These are phyloP conservation scores for Xerocomus brunneocitrinus DNA, from an alignment of 768 basidiomycete genomes.

Conservation along the genomic window DNA sequence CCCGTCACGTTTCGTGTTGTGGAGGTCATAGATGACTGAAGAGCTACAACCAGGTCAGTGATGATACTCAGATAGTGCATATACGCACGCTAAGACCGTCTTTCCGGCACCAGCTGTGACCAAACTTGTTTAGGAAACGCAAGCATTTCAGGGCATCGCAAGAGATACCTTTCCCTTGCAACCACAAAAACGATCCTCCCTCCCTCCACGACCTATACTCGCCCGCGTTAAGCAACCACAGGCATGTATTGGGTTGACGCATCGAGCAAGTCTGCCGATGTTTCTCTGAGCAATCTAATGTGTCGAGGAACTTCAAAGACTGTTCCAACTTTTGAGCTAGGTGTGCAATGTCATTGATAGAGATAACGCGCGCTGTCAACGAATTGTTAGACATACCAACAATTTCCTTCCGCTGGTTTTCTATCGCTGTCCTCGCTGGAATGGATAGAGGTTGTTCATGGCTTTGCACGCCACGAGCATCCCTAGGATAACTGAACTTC, in stretches of 20 bases:
- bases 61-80: no score
- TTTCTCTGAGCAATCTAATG: not conserved
- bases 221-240: constrained; percentile 5
- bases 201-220: constrained; percentile 6
- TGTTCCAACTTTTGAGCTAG: constrained; percentile 1
- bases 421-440: not conserved
- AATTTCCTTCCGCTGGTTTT: not conserved
- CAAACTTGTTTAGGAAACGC: not conserved
- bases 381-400: not conserved
- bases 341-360: not conserved
- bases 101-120: constrained; percentile 1
- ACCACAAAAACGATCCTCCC: constrained; percentile 8
- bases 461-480: not conserved
- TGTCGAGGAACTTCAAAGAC: not conserved
- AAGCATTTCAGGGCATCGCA: not conserved
- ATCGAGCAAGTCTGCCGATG: not conserved
- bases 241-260: constrained; percentile 11
- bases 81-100: not conserved
- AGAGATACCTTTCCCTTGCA: constrained; percentile 16
- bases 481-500: rapidly evolving
- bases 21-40: not conserved
- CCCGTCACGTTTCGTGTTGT: not conserved
- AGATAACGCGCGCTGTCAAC: not conserved
- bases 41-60: not conserved
- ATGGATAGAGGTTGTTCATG: not conserved